Evolutionary conservation across 2,329 filamentous ascomycete genomes (phyloP).

Genomic region (Neonectria magnoliae): DNA sequence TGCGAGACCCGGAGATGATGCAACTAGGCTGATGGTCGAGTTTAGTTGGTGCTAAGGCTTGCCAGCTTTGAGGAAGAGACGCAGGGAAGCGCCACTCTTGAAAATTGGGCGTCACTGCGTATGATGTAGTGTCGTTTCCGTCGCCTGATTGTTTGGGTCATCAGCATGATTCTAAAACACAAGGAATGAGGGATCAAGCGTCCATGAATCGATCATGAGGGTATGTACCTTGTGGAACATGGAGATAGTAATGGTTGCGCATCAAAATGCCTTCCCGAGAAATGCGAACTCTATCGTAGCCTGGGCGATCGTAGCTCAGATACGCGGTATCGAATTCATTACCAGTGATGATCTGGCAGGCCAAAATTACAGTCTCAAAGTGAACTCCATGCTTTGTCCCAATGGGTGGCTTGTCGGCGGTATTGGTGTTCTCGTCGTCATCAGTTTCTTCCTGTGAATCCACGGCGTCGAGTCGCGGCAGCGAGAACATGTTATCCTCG

Average conservation of each 20-base stretch:
- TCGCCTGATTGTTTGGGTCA: not conserved
- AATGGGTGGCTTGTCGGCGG: not conserved
- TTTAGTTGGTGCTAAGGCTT: not conserved
- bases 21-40: conserved; percentile 1
- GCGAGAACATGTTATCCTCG: conserved; percentile 1
- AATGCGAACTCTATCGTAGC: conserved; percentile 1
- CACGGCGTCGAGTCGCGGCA: conserved; percentile 1
- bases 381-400: not conserved
- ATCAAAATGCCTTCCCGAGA: not conserved
- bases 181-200: not conserved
- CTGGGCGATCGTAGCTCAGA: conserved; percentile 1
- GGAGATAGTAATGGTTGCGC: not conserved
- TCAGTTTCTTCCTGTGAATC: not conserved
- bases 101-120: conserved; percentile 6
- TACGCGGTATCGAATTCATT: not conserved
- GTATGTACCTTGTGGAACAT: conserved; percentile 1
- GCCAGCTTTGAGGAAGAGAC: not conserved
- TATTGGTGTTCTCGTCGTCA: not conserved
- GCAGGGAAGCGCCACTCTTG: not conserved
- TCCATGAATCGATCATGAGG: not conserved
- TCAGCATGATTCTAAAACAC: not conserved
- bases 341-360: conserved; percentile 1
- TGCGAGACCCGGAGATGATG: conserved; percentile 1
- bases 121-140: not conserved
- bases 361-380: not conserved